Evolutionary conservation across 306 rosid genomes (phyloP).

Genomic region (Prunus mume): DNA sequence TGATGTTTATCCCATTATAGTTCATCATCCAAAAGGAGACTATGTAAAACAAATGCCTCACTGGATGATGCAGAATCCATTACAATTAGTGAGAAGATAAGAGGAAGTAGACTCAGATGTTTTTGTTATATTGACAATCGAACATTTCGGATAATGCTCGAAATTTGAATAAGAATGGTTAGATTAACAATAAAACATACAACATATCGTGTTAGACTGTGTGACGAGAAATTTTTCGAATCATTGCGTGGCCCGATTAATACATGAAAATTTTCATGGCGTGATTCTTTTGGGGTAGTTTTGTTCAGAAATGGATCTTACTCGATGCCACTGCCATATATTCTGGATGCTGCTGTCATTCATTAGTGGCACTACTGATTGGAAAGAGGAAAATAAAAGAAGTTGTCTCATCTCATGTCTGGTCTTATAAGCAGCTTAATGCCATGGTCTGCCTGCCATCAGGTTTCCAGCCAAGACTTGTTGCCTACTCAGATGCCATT

Average conservation of each 20-base stretch:
- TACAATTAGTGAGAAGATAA: not conserved
- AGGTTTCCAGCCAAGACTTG: not conserved
- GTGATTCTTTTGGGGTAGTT: not conserved
- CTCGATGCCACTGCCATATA: conserved; percentile 19
- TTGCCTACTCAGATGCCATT: conserved; percentile 14
- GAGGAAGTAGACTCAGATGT: not conserved
- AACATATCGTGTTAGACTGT: not conserved
- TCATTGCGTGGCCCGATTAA: not conserved
- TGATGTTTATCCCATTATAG: not conserved
- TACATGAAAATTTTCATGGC: not conserved
- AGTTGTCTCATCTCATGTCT: not conserved
- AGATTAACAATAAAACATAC: not conserved
- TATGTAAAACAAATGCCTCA: not conserved
- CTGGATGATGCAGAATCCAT: not conserved
- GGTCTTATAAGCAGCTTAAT: not conserved
- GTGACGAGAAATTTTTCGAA: not conserved
- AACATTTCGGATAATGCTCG: not conserved
- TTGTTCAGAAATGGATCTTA: not conserved
- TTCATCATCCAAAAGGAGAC: not conserved
- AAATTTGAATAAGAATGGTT: not conserved
- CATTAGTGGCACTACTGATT: not conserved
- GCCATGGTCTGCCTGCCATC: not conserved
- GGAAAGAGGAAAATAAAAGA: not conserved
- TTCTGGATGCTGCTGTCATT: not conserved
- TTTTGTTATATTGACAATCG: too few species aligned